These are phyloP conservation scores for Coemansia interrupta DNA, from an alignment of 192 early-diverging fungal genomes.

Conservation along the genomic window DNA sequence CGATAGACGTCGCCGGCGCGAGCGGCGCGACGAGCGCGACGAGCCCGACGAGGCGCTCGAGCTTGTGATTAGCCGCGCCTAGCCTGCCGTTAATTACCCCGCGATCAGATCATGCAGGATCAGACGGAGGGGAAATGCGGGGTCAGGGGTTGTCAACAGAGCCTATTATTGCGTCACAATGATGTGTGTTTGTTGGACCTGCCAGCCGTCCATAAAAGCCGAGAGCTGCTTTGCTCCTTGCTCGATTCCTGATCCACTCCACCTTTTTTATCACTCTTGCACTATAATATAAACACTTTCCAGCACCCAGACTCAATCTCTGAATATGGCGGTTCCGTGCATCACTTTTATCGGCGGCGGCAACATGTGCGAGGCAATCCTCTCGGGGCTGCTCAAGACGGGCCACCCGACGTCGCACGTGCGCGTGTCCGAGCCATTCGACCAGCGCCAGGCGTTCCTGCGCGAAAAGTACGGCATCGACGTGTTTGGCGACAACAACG, in stretches of 20 bases:
- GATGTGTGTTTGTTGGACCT: no score
- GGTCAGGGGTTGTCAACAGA: no score
- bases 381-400: conserved; percentile 77
- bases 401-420: conserved; percentile 67
- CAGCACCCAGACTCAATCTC: background rate
- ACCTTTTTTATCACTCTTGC: background rate
- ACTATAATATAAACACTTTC: conserved; percentile 3
- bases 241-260: background rate
- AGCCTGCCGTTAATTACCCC: background rate
- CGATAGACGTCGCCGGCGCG: background rate
- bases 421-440: conserved; percentile 78
- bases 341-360: conserved; percentile 85
- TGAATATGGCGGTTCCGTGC: conserved; percentile 20
- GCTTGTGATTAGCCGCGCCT: background rate
- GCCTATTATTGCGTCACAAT: no score
- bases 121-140: no score
- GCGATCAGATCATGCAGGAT: no score
- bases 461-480: conserved; percentile 61
- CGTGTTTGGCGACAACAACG: conserved; percentile 61
- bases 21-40: background rate
- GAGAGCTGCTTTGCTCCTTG: no score
- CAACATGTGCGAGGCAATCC: conserved; percentile 93
- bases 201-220: no score
- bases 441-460: conserved; percentile 62
- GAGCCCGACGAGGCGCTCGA: background rate